Evolutionary conservation across 1,284 basidiomycete genomes (phyloP).

Genomic region (Pseudozyma flocculosa): DNA sequence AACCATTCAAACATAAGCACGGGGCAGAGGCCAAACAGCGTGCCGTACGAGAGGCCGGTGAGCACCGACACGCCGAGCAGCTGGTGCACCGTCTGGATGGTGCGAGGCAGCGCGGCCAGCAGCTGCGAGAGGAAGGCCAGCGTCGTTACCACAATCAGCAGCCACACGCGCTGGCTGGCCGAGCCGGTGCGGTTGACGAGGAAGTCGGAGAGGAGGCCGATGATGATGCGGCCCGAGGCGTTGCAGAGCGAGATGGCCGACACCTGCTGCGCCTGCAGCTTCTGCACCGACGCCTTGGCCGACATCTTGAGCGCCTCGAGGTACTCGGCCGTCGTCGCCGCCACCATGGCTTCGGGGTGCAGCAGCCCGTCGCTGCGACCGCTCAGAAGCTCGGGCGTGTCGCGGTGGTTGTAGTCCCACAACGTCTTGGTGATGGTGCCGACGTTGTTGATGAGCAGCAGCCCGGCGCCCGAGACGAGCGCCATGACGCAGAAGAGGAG

Average conservation of each 20-base stretch:
- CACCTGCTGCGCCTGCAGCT: conserved; percentile 74
- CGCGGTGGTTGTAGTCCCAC: conserved; percentile 67
- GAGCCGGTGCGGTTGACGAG: conserved; percentile 31
- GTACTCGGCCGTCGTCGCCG: background rate
- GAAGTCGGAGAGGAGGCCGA: conserved; percentile 74
- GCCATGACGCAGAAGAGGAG: conserved; percentile 71
- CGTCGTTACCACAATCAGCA: conserved; percentile 46
- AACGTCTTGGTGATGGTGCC: conserved; percentile 87
- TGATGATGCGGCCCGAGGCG: conserved; percentile 74
- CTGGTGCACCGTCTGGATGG: conserved; percentile 65
- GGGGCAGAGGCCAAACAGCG: conserved; percentile 74
- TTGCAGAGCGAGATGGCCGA: conserved; percentile 82
- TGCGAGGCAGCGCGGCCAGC: conserved; percentile 46
- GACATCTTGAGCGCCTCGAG: conserved; percentile 60
- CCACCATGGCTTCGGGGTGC: too few relatives aligned
- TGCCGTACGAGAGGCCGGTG: conserved; percentile 74
- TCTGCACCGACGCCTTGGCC: conserved; percentile 68
- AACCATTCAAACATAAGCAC: conserved; percentile 83
- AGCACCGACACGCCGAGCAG: conserved; percentile 76
- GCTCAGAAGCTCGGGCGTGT: conserved; percentile 3
- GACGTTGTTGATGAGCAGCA: conserved; percentile 95
- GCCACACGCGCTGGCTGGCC: conserved; percentile 37
- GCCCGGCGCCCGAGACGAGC: conserved; percentile 79
- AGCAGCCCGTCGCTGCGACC: conserved; percentile 6
- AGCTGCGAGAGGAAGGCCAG: conserved; percentile 46